Conservation (phyloP, 2,329 filamentous ascomycete species). For the Cucurbitaria berberidis region DNA sequence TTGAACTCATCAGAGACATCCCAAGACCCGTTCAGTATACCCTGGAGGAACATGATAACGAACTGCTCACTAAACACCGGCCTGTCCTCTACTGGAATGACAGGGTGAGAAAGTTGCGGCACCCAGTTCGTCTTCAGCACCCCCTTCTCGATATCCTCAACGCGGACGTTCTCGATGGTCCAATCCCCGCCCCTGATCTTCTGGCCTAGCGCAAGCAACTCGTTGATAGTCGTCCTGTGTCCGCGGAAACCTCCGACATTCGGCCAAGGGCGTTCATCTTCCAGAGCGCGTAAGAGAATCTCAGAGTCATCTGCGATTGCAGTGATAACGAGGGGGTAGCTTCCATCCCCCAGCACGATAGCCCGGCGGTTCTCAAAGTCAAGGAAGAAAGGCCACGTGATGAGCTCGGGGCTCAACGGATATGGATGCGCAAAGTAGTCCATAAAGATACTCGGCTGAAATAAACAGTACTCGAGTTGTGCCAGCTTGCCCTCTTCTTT, state of each 20-base stretch:
- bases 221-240: conserved; percentile 28
- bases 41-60: conserved; percentile 52
- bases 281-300: conserved; percentile 35
- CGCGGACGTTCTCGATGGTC: conserved; percentile 53
- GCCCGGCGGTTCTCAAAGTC: conserved; percentile 36
- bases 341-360: conserved; percentile 37
- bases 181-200: conserved; percentile 40
- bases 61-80: conserved; percentile 47
- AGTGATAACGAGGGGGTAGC: conserved; percentile 35
- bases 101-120: conserved; percentile 40
- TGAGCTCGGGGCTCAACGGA: conserved; percentile 54
- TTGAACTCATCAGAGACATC: conserved; percentile 56
- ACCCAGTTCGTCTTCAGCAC: conserved; percentile 51
- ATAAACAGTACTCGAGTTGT: conserved; percentile 62
- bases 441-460: conserved; percentile 62
- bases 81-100: conserved; percentile 46
- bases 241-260: conserved; percentile 35
- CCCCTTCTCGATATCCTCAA: conserved; percentile 57
- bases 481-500: conserved; percentile 56
- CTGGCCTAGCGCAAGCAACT: conserved; percentile 38
- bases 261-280: conserved; percentile 35
- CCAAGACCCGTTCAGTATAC: conserved; percentile 53
- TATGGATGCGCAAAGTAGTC: conserved; percentile 62
- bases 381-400: conserved; percentile 44
- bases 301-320: conserved; percentile 32